These are phyloP conservation scores for Talaromyces sp. DNA, from an alignment of 2,329 filamentous ascomycete species.

Conservation along the genomic window DNA sequence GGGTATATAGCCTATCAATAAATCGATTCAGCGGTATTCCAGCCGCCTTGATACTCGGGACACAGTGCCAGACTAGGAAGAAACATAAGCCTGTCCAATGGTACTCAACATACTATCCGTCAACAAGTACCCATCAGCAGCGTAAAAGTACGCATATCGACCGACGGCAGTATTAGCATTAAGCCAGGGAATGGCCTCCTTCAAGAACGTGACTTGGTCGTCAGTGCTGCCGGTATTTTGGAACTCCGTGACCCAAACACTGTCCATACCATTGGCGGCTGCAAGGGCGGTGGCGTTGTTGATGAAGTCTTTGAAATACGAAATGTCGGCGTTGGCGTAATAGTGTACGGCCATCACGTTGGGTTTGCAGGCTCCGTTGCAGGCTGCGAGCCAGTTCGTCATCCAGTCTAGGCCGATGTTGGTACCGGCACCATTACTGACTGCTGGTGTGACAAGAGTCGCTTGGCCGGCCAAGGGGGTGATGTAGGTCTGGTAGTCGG, in stretches of 20 bases:
- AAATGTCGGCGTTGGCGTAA: slow-evolving; percentile 32
- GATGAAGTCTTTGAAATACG: slow-evolving; percentile 23
- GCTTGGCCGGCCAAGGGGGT: slow-evolving; percentile 35
- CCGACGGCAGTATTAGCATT: slow-evolving; percentile 37
- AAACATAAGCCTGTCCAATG: slow-evolving; percentile 31
- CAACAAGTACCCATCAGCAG: slow-evolving; percentile 33
- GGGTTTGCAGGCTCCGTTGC: slow-evolving; percentile 36
- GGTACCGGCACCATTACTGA: slow-evolving; percentile 35
- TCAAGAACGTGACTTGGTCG: slow-evolving; percentile 35
- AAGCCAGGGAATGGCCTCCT: slow-evolving; percentile 38
- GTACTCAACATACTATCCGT: slow-evolving; percentile 26
- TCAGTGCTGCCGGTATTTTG: slow-evolving; percentile 29
- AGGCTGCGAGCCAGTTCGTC: slow-evolving; percentile 37
- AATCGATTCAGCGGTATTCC: background rate
- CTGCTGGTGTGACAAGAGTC: slow-evolving; percentile 42
- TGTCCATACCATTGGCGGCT: slow-evolving; percentile 30
- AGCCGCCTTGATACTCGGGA: background rate
- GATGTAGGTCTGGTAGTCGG: slow-evolving; percentile 38
- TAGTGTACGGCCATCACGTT: slow-evolving; percentile 46
- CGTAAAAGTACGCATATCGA: slow-evolving; percentile 45
- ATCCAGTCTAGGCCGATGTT: slow-evolving; percentile 42
- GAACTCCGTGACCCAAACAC: slow-evolving; percentile 49
- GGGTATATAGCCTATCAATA: background rate
- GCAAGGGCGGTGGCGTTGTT: slow-evolving; percentile 35
- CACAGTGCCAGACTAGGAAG: slow-evolving; percentile 2